Base-by-base conservation (phyloP, 2,329 filamentous ascomycete species). In the Epichloe coenophiala region DNA sequence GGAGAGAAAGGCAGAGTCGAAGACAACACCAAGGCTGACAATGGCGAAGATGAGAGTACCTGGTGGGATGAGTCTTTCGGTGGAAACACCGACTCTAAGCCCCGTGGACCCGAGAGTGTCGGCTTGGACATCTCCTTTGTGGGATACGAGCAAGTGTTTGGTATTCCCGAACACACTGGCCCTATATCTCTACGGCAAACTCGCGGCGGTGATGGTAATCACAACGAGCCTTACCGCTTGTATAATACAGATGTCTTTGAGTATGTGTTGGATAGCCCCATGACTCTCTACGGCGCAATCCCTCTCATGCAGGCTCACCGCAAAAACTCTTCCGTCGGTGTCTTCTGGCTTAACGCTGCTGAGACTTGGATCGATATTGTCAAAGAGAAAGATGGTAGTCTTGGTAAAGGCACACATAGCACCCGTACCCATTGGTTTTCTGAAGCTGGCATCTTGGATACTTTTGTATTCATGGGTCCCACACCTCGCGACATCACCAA, bases 1-100 rank as follows among this genome's bases (percentile, higher is more conserved):
- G 80, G 78, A 56, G 72, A 75, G 54, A 79, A 81, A 51, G 75
- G 71, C 51, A 71, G 72, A 51, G 65, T 69, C 45, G 67, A 63
- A 4, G 66, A 71, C 52, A 65, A 69, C 9, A 63, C 66, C n/a
- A 74, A 71, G 47, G 65, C 71, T 27, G 65, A 68, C 12, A 65
- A 67, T 11, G 75, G 73, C 13, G 80, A 85, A 56, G 86, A 93
- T 57, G 86, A 96, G 63, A 86, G 83, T 68, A 96, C 90, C 3
- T 96, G 89, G 88, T 98, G 93, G 93, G 93, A 98, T 6, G 93
- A 98, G 71, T 80, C 78, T 0, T 98, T 98, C 66, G 91, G 91
- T 56, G 90, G 91, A 54, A 95, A 93, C 65, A 97, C 90, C 0
- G 93, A 98, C 66, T 80, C 84, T 5, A 98, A 98, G 69, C 91